phyloP scores from a whole-genome alignment of 192 early-diverging fungal genomes.

The Allomyces javanicus region DNA sequence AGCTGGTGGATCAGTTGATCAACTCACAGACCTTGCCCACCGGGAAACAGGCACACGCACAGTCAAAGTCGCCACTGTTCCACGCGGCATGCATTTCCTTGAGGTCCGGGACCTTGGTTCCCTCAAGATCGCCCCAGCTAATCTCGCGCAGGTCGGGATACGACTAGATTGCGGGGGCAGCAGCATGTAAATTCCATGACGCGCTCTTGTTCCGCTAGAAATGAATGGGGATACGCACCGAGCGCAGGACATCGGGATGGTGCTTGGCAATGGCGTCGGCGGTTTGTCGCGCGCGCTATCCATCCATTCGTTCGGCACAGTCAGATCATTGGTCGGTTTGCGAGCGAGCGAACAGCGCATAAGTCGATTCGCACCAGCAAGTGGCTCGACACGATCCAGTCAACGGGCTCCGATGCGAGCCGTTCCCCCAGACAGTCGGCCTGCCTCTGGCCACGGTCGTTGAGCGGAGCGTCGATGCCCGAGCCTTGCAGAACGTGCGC shows the following conservation, averaged over 20 bases:
- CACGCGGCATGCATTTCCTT: slow-evolving; percentile 12
- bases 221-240: no score
- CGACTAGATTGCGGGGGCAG: not conserved
- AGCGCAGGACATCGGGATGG: slow-evolving; percentile 7
- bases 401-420: slow-evolving; percentile 9
- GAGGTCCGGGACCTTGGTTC: slow-evolving; percentile 14
- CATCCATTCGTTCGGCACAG: slow-evolving; percentile 1
- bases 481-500: slow-evolving; percentile 18
- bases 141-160: slow-evolving; percentile 14
- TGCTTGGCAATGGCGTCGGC: slow-evolving; percentile 9
- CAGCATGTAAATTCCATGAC: no score
- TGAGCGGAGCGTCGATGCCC: slow-evolving; percentile 20
- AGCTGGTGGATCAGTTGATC: not conserved
- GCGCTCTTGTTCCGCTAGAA: no score
- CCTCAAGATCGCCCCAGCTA: slow-evolving; percentile 16
- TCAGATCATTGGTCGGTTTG: no score
- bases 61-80: slow-evolving; percentile 4
- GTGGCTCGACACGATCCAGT: slow-evolving; percentile 12
- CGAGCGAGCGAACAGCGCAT: no score
- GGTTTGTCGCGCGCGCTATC: slow-evolving; percentile 14
- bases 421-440: slow-evolving; percentile 13
- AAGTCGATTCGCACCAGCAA: no score
- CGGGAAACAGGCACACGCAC: no score
- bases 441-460: slow-evolving; percentile 15
- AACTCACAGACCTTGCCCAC: no score